These are phyloP conservation scores for Halenospora varia DNA, from an alignment of 495 filamentous ascomycete genomes.

Conservation along the genomic window DNA sequence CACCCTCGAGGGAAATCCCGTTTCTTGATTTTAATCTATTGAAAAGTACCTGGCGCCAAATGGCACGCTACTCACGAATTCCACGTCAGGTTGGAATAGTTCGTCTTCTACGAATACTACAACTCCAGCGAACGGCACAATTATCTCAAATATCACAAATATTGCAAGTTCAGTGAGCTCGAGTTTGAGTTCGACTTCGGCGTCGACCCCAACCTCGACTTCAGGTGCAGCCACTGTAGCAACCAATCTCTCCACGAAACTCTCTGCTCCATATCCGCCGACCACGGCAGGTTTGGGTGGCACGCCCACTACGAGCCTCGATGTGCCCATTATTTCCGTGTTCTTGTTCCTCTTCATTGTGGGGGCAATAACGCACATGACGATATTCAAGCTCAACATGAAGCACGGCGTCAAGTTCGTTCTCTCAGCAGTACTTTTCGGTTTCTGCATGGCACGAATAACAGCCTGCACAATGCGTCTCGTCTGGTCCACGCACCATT, in stretches of 20 bases:
- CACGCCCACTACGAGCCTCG: slow-evolving; percentile 33
- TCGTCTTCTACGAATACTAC: background rate
- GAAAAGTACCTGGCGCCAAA: no score
- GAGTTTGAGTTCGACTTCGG: no score
- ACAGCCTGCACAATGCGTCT: slow-evolving; percentile 61
- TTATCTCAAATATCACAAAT: background rate
- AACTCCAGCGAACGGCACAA: background rate
- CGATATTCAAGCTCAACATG: slow-evolving; percentile 57
- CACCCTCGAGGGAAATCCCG: no score
- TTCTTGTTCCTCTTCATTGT: slow-evolving; percentile 62
- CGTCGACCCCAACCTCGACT: no score
- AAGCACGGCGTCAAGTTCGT: slow-evolving; percentile 63
- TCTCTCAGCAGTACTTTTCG: slow-evolving; percentile 51
- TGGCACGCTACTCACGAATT: no score
- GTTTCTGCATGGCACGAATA: slow-evolving; percentile 71
- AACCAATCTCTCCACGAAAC: background rate
- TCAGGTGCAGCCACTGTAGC: background rate
- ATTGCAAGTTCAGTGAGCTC: background rate
- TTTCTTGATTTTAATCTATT: no score
- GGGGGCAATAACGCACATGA: slow-evolving; percentile 59
- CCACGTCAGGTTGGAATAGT: background rate
- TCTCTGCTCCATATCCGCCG: slow-evolving; percentile 17
- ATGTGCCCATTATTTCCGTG: slow-evolving; percentile 61
- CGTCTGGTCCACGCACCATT: slow-evolving; percentile 45
- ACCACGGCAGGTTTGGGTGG: slow-evolving; percentile 20